Base-by-base conservation (phyloP, 2,329 filamentous ascomycete species). In the Ophiostoma triangulosporum region DNA sequence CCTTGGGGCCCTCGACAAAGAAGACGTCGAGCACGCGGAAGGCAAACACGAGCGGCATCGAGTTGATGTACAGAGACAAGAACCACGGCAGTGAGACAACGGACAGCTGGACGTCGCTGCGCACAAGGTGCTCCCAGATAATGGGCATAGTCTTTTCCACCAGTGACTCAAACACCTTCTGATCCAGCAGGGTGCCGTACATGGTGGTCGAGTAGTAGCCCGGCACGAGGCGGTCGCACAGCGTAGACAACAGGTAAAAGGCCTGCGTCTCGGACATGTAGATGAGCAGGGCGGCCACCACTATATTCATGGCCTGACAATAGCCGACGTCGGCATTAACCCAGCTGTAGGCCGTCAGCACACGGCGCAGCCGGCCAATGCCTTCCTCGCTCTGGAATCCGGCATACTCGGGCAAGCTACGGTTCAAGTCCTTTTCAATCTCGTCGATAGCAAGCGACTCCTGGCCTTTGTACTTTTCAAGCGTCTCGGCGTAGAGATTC, bases 131-230 rank as follows among this genome's bases (percentile, higher is more conserved):
- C 22, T 97, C 91, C 90, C 93, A 98, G 15, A 98, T 77, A 55
- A 98, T 85, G 1, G 93, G 93, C 90, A 98, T 97, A 1, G 93
- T 98, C 70, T 88, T 93, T 68, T 98, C 93, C n/a, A 98, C 93
- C 4, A 98, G 75, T 2, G 87, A 94, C 69, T 98, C 93, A 62
- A 98, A 98, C 14, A 98, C 93, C 61, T 93, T 88, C 64, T 98
- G 93, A 64, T 98, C 93, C 36, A 98, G 77, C 5, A 98, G 75
- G 1, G 93, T 98, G 61, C 93, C 93, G 68, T 98, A 98, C 93
- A 98, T 98, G 59, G 94, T 98, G 17, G 86, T 94, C 5, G 91
- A 97, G 68, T 98, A 98, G 71, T 98, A 98, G 4, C 93, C 93
- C 0, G 93, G 93, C 3, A 97, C 79, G 2, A 98, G 75, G 48